Conservation (phyloP, 345 rosid species). For the Eucalyptus brandiana region DNA sequence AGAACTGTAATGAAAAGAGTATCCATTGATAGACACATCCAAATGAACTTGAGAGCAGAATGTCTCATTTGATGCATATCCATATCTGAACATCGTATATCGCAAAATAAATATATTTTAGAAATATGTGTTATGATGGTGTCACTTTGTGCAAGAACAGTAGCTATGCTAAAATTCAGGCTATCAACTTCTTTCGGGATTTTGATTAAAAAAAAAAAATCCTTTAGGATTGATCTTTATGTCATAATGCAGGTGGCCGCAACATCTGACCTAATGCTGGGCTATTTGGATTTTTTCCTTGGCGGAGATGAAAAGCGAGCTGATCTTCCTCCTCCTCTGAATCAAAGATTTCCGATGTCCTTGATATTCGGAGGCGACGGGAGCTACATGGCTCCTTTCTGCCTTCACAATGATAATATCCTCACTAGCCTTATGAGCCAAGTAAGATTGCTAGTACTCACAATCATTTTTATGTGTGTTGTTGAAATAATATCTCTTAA, state of each 20-base stretch:
- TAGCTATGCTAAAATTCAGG: neutral
- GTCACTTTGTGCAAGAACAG: neutral
- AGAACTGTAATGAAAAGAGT: neutral
- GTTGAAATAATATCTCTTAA: neutral
- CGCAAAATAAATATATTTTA: neutral
- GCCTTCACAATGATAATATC: conserved; percentile 74
- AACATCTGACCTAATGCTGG: conserved; percentile 79
- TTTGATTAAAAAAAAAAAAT: neutral
- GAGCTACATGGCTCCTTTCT: conserved; percentile 85
- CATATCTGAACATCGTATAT: neutral
- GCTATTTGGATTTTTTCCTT: conserved; percentile 77
- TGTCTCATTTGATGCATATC: neutral
- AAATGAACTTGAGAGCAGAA: neutral
- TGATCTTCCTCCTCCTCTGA: conserved; percentile 77
- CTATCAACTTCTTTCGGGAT: neutral
- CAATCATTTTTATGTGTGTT: neutral
- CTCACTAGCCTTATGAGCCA: conserved; percentile 86
- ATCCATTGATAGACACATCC: neutral
- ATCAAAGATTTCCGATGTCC: conserved; percentile 68
- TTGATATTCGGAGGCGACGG: conserved; percentile 85
- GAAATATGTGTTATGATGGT: neutral
- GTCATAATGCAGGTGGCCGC: conserved; percentile 61
- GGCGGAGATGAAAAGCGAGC: conserved; percentile 91
- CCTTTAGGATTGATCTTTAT: neutral
- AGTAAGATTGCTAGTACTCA: conserved; percentile 22